Percentiles rank a stretch among this genome's conserved stretches.
Conservation (phyloP, 2,329 filamentous ascomycete species). For the Ploettnerulaceae sp. region DNA sequence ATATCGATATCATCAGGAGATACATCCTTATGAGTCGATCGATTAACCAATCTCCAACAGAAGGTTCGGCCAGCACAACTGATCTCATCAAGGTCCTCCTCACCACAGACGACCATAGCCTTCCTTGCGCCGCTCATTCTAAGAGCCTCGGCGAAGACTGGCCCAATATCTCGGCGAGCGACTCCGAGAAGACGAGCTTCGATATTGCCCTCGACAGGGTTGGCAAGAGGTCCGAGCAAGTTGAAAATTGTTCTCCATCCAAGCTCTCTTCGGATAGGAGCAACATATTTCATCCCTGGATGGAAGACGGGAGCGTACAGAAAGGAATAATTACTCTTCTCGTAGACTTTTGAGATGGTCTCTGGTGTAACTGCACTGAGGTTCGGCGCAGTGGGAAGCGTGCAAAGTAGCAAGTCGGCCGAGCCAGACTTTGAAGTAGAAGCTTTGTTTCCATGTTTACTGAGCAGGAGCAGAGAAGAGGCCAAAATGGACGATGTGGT, state of each 20-base stretch:
- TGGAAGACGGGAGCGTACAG: conserved; percentile 96
- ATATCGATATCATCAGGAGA: conserved; percentile 48
- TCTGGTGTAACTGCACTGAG: conserved; percentile 68
- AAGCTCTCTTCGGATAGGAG: conserved; percentile 77
- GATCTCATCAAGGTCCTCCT: conserved; percentile 92
- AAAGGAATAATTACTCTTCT: conserved; percentile 84
- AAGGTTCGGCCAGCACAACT: conserved; percentile 84
- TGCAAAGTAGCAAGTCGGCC: conserved; percentile 79
- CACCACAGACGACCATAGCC: conserved; percentile 85
- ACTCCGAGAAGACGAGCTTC: conserved; percentile 94
- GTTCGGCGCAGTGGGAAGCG: conserved; percentile 66
- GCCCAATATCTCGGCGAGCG: conserved; percentile 78
- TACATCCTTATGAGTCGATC: conserved; percentile 37
- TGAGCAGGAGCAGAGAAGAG: conserved; percentile 76
- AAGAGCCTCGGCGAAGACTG: conserved; percentile 83
- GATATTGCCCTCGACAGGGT: conserved; percentile 77
- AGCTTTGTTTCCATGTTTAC: conserved; percentile 94
- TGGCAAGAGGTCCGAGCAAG: conserved; percentile 84
- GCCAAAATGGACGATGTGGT: conserved; percentile 92
- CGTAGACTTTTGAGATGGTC: conserved; percentile 69
- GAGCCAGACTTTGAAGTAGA: conserved; percentile 95
- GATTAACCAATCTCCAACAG: conserved; percentile 74
- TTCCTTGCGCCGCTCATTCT: conserved; percentile 71
- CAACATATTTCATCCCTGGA: conserved; percentile 86
- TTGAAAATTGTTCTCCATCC: conserved; percentile 98